Evolutionary conservation across 2,329 filamentous ascomycete genomes (phyloP).

Genomic region (Paracorniculantispora psalliotae): DNA sequence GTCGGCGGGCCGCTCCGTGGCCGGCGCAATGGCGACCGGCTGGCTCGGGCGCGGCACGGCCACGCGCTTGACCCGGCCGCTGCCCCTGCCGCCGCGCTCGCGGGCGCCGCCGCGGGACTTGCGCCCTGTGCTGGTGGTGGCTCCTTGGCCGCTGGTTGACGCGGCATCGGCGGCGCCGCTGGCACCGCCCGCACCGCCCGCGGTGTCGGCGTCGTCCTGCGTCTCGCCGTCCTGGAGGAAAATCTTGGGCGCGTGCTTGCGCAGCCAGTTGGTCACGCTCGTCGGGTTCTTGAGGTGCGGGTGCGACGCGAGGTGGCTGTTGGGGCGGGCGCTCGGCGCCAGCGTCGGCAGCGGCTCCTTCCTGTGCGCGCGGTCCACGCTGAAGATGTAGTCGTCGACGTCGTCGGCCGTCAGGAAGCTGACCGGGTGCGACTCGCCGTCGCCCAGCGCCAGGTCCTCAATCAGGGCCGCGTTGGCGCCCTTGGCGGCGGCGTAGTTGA

Average conservation of each 20-base stretch:
- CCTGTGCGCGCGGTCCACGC: constrained; percentile 52
- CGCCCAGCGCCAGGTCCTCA: constrained; percentile 43
- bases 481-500: constrained; percentile 48
- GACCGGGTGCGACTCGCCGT: constrained; percentile 53
- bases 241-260: constrained; percentile 76
- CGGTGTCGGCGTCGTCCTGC: constrained; percentile 19
- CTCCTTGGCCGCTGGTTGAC: not conserved
- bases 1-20: too few species aligned
- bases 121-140: constrained; percentile 24
- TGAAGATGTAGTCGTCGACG: constrained; percentile 67
- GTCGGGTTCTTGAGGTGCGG: constrained; percentile 64
- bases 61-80: constrained; percentile 33
- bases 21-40: constrained; percentile 22
- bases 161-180: constrained; percentile 20
- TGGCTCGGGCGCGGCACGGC: constrained; percentile 23
- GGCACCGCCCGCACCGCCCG: constrained; percentile 34
- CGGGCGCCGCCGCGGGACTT: constrained; percentile 32
- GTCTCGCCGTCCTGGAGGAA: constrained; percentile 72
- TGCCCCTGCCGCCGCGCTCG: constrained; percentile 35
- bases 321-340: constrained; percentile 42
- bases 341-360: constrained; percentile 43
- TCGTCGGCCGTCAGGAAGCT: constrained; percentile 65
- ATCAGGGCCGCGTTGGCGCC: constrained; percentile 58
- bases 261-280: constrained; percentile 93
- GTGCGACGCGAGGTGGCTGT: constrained; percentile 33